Conservation (phyloP, 768 basidiomycete species). For the Hericium erinaceus region DNA sequence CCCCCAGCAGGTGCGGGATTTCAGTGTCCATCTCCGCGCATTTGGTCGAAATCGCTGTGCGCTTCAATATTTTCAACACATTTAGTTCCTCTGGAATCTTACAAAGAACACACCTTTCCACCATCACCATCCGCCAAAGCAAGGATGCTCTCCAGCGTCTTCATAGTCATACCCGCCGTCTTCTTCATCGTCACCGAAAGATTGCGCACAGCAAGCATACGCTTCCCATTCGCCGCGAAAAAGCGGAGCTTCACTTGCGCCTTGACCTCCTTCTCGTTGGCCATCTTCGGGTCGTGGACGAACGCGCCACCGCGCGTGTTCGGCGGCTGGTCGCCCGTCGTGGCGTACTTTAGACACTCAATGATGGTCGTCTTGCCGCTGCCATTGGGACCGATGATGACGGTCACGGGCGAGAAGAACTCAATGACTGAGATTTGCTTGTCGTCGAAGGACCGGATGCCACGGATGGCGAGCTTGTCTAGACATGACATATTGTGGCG, state of each 20-base stretch:
- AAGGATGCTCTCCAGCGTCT: constrained; percentile 90
- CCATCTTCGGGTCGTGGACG: constrained; percentile 98
- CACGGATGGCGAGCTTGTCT: constrained; percentile 89
- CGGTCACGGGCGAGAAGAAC: constrained; percentile 95
- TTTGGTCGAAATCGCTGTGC: constrained; percentile 89
- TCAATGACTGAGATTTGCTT: constrained; percentile 89
- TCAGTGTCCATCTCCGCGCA: constrained; percentile 95
- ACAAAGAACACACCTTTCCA: constrained; percentile 54
- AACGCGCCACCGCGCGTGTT: constrained; percentile 99
- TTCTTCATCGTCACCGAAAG: constrained; percentile 92
- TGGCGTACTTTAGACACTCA: constrained; percentile 98
- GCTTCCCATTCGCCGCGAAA: constrained; percentile 75
- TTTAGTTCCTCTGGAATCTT: neutral
- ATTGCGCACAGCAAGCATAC: constrained; percentile 87
- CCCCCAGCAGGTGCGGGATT: constrained; percentile 87
- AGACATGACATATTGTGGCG: constrained; percentile 58
- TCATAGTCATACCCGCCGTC: constrained; percentile 83
- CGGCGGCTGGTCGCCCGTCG: constrained; percentile 95
- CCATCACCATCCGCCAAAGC: constrained; percentile 66
- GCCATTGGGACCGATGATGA: constrained; percentile 98
- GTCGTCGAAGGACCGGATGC: constrained; percentile 95
- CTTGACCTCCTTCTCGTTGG: constrained; percentile 98
- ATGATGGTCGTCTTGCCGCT: constrained; percentile 99
- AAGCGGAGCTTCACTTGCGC: constrained; percentile 96
- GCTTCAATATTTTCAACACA: constrained; percentile 30